These are phyloP conservation scores for Globisporangium nagaii DNA, from an alignment of 352 stramenopile species.

Conservation along the genomic window DNA sequence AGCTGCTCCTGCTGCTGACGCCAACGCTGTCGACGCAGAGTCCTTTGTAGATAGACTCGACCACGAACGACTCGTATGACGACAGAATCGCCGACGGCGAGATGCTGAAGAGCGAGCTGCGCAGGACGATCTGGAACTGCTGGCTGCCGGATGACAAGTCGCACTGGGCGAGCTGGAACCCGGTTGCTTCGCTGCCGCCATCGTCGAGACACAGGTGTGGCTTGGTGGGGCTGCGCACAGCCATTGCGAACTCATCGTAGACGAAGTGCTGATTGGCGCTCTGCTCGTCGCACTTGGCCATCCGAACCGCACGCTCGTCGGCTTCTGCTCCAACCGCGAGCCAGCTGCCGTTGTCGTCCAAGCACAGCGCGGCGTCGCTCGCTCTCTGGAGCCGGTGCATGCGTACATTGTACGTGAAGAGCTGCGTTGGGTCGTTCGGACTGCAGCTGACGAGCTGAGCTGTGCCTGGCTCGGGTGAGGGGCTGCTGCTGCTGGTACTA, in stretches of 20 bases:
- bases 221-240: background rate
- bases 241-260: background rate
- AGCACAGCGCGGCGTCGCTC: background rate
- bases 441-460: background rate
- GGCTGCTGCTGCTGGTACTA: background rate
- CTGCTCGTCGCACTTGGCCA: background rate
- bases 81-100: background rate
- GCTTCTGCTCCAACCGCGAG: no score
- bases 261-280: conserved; percentile 9
- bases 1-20: no score
- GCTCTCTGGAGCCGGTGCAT: conserved; percentile 5
- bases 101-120: background rate
- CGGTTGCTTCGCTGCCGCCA: background rate
- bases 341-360: conserved; percentile 6
- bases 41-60: conserved; percentile 10
- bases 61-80: background rate
- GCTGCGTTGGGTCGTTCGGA: background rate
- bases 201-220: conserved; percentile 6
- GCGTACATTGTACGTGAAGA: conserved; percentile 4
- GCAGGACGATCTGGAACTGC: conserved; percentile 7
- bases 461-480: no score
- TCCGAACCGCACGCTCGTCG: background rate
- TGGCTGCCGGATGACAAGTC: background rate
- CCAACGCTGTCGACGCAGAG: conserved; percentile 1
- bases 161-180: conserved; percentile 4